Percentiles rank a stretch among this genome's conserved stretches.
Evolutionary conservation across 164 flowering plant genomes (phyloP).

Genomic region (Stephania yunnanensis): DNA sequence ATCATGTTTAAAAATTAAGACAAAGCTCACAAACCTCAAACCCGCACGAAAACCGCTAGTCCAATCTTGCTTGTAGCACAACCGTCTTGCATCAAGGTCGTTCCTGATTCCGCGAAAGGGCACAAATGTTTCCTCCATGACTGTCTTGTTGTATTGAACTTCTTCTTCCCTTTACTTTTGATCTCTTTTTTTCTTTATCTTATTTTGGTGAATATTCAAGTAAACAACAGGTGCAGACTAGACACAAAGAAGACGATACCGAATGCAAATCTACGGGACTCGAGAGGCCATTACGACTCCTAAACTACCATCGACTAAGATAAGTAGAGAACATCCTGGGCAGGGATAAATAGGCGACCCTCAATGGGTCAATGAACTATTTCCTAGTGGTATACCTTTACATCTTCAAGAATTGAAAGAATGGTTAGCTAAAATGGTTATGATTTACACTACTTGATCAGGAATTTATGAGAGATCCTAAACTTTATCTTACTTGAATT

Average conservation of each 20-base stretch:
- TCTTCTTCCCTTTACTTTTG: not conserved
- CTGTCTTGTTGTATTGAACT: conserved; percentile 5
- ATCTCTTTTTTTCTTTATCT: conserved; percentile 8
- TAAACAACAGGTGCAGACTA: conserved; percentile 11
- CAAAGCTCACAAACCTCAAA: conserved; percentile 48
- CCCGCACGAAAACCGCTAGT: conserved; percentile 78
- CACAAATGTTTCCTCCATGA: conserved; percentile 94
- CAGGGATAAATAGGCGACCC: conserved; percentile 20
- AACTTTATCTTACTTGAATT: conserved; percentile 25
- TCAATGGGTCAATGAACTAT: conserved; percentile 20
- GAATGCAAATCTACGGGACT: conserved; percentile 23
- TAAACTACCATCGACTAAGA: conserved; percentile 31
- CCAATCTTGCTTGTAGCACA: conserved; percentile 98
- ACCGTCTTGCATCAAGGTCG: conserved; percentile 70
- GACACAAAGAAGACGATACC: not conserved
- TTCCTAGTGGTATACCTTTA: conserved; percentile 23
- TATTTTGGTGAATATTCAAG: conserved; percentile 6
- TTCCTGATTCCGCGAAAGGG: conserved; percentile 91
- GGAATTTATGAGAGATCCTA: conserved; percentile 9
- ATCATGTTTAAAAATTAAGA: conserved; percentile 1
- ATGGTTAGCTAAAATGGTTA: conserved; percentile 9
- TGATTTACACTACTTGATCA: conserved; percentile 3
- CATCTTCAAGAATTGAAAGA: conserved; percentile 42
- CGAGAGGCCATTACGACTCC: conserved; percentile 49
- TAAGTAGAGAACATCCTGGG: conserved; percentile 26